Evolutionary conservation across 1,284 basidiomycete species (phyloP), one percentile per base, ranked within the genome.

Genomic region (Marasmius fiardii): DNA sequence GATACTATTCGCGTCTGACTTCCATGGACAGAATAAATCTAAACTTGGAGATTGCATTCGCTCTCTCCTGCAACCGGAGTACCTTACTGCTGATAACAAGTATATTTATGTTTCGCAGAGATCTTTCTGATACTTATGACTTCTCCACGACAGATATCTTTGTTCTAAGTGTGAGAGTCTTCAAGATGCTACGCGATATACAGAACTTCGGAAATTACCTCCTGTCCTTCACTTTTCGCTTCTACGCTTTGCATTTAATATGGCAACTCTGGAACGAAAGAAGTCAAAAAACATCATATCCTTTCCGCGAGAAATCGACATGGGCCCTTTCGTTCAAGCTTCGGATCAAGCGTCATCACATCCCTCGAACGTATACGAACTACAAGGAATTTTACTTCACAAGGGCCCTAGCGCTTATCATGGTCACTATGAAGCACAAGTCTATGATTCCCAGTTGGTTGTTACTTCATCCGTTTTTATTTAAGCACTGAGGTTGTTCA

Each of bases 351-450:
- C 61, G 31, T 53, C 56, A n/a, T 18, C 60, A 41, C 44, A 48
- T 28, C 50, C 66, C 4, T 60, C 68, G 6, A 68, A 76, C 63
- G 65, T 81, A 20, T 97, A 96, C 64, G 88, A 93, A 53, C 71
- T 97, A 28, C 80, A 86, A 43, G 94, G 91, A 5, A 83, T 96
- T 8, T 72, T 97, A 8, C 69, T 92, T 53, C 94, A 97, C 71
- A 90, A 90, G 64, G 94, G 94, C 1, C 65, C 80, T 8, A 89
- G 92, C 71, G 94, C 94, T 11, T 90, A 95, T 71, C 90, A 93
- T 63, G 94, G 94, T 2, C 94, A 97, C 67, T 97, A 97, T 64
- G 88, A 93, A 63, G 92, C 92, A 26, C 90, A 95, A 65, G 90
- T 94, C 5, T 88, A 85, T 64, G 91, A 95, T 67, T 75, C 78